A percentile compares a stretch with the other conserved stretches of the same genome.
phyloP scores from a whole-genome alignment of 805 yeast species.

The Candida taoyuanica region DNA sequence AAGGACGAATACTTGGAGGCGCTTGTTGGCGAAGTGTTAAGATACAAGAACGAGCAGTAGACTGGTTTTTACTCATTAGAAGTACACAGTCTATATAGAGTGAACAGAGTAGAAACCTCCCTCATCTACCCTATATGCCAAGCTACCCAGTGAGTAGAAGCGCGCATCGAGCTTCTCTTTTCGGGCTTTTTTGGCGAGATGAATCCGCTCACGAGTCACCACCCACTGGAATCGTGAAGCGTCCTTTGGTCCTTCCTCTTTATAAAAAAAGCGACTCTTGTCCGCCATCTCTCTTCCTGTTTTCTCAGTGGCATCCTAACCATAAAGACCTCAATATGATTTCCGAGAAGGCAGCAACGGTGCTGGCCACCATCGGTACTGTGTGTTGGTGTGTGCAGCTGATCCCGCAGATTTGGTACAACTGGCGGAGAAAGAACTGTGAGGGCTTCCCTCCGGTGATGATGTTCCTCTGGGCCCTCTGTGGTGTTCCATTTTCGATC shows the following conservation, averaged over 20 bases:
- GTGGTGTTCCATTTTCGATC: conserved; percentile 80
- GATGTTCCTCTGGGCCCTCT: conserved; percentile 72
- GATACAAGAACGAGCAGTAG: too few species aligned
- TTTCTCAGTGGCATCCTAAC: too few species aligned
- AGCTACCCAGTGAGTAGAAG: too few species aligned
- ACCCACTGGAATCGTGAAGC: too few species aligned
- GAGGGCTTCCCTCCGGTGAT: conserved; percentile 80
- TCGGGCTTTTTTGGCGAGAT: too few species aligned
- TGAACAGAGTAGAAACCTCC: too few species aligned
- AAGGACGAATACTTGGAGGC: conserved; percentile 20
- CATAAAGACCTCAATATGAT: conserved; percentile 16
- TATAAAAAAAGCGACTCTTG: not conserved
- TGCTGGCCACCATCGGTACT: conserved; percentile 84
- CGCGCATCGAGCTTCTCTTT: too few species aligned
- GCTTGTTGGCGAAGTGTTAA: conserved; percentile 14
- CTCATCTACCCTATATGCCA: too few species aligned
- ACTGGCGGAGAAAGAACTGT: conserved; percentile 71
- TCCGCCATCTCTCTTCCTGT: not conserved
- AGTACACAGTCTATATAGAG: too few species aligned
- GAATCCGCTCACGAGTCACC: too few species aligned
- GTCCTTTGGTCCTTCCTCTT: too few species aligned
- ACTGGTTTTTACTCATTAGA: too few species aligned
- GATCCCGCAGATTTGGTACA: conserved; percentile 76
- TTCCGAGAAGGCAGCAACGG: conserved; percentile 52
- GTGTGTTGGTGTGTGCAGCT: conserved; percentile 90